Conservation (phyloP, 2,329 filamentous ascomycete species). For the Colletotrichum higginsianum region DNA sequence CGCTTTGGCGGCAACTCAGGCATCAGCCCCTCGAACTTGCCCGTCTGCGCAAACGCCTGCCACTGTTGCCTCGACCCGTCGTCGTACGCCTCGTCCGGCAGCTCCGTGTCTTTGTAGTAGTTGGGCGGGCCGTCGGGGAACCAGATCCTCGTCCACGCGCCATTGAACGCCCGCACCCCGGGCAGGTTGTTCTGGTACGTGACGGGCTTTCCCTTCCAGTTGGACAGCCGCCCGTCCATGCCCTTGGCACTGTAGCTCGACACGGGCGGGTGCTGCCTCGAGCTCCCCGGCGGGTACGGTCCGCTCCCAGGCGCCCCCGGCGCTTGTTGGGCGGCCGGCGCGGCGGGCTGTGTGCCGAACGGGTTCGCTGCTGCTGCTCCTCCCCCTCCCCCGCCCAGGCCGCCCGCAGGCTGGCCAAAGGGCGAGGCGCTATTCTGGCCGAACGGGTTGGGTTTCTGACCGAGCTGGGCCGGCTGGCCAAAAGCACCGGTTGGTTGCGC, state of each 20-base stretch:
- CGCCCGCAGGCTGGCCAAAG: slow-evolving; percentile 47
- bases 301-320: slow-evolving; percentile 43
- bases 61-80: slow-evolving; percentile 75
- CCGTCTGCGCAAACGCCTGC: slow-evolving; percentile 73
- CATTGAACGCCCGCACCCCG: slow-evolving; percentile 66
- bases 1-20: slow-evolving; percentile 83
- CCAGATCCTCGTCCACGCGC: slow-evolving; percentile 76
- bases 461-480: slow-evolving; percentile 44
- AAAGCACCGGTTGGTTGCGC: slow-evolving; percentile 50
- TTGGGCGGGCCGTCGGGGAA: slow-evolving; percentile 79
- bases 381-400: slow-evolving; percentile 8
- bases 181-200: slow-evolving; percentile 68
- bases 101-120: slow-evolving; percentile 75
- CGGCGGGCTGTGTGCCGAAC: slow-evolving; percentile 44
- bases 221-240: slow-evolving; percentile 62
- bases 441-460: slow-evolving; percentile 51
- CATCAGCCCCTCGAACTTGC: slow-evolving; percentile 79
- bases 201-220: slow-evolving; percentile 77
- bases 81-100: slow-evolving; percentile 69
- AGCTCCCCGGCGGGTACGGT: slow-evolving; percentile 62
- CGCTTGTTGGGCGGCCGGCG: slow-evolving; percentile 41
- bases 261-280: slow-evolving; percentile 60
- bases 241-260: slow-evolving; percentile 60
- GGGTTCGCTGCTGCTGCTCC: slow-evolving; percentile 43
- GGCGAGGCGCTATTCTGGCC: slow-evolving; percentile 46